Base-by-base conservation (phyloP, 352 stramenopile species). In the Phytophthora europaea region DNA sequence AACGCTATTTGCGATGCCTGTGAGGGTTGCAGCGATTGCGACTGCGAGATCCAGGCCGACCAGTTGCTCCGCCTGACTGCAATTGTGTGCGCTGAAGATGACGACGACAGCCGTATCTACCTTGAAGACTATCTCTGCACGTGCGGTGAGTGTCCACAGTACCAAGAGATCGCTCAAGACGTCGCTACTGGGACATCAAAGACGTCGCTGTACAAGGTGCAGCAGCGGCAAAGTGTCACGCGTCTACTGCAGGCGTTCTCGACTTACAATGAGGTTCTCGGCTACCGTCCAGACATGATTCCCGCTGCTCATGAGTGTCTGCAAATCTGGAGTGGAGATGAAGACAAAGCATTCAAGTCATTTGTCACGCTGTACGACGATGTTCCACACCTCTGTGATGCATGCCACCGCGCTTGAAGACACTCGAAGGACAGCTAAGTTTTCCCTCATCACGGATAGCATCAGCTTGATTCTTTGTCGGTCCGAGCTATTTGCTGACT, bases 191-290 rank as follows among this genome's bases (percentile, higher is more conserved):
- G 31, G 16, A 36, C 61, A 60, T 71, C 68, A n/a, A 84, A 83
- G 38, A n/a, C 23, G 28, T 57, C 70, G 15, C 56, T 28, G 53
- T 65, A 51, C n/a, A 77, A 63, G 18, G 59, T 72, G 8, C 53
- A 69, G 15, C 73, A 87, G 45, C 75, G 72, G 23, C 55, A 68
- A 6, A 89, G 80, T 23, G 76, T 89, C 23, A 84, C 59, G 5
- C 80, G 83, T 63, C 67, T 93, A 3, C 62, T 94, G 31, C 85
- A 91, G 57, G 84, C 85, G 1, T 94, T 88, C 65, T 90, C 84
- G 9, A 92, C 84, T 2, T 92, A 92, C 74, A 93, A 91, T 59
- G 85, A 93, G 76, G 75, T 82, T 36, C 57, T 87, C 28, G 80
- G 84, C 23, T 93, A 90, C 65, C 50, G 69, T 22, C n/a, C 38